A percentile compares a stretch with the other conserved stretches of the same genome.
These are phyloP conservation scores for Amylocystis lapponica DNA, from an alignment of 768 basidiomycete species.

Conservation along the genomic window DNA sequence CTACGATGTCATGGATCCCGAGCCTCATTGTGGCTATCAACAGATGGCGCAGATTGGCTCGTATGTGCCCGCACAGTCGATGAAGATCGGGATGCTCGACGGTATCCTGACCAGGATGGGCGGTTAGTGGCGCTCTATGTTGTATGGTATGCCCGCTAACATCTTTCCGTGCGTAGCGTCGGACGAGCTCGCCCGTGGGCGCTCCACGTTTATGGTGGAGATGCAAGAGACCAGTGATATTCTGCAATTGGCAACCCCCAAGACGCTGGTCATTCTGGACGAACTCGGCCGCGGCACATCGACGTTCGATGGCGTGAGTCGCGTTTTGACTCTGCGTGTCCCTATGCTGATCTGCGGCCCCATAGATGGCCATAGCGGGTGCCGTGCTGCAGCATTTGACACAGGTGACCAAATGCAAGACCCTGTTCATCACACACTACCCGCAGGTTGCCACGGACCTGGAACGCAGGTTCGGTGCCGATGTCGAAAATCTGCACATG, in stretches of 20 bases:
- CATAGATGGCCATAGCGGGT: slow-evolving; percentile 80
- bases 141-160: slow-evolving; percentile 4
- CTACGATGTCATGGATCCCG: background rate
- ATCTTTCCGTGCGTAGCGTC: slow-evolving; percentile 44
- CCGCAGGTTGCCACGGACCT: slow-evolving; percentile 73
- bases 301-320: slow-evolving; percentile 73
- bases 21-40: background rate
- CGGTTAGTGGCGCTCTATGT: slow-evolving; percentile 39
- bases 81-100: slow-evolving; percentile 76
- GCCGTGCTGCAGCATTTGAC: slow-evolving; percentile 75
- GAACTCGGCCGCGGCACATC: slow-evolving; percentile 88
- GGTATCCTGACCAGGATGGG: slow-evolving; percentile 88
- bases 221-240: slow-evolving; percentile 93
- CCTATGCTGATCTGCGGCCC: slow-evolving; percentile 17
- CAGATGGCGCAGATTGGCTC: slow-evolving; percentile 85
- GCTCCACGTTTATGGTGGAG: slow-evolving; percentile 97
- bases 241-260: slow-evolving; percentile 62
- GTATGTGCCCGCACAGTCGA: slow-evolving; percentile 78
- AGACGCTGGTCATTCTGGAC: slow-evolving; percentile 86
- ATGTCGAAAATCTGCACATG: slow-evolving; percentile 83
- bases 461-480: slow-evolving; percentile 49
- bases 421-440: slow-evolving; percentile 94
- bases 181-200: slow-evolving; percentile 80
- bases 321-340: background rate
- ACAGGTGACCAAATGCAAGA: slow-evolving; percentile 53